phyloP scores from a whole-genome alignment of 2,329 filamentous ascomycete genomes.

The Aspergillus thermomutatus region DNA sequence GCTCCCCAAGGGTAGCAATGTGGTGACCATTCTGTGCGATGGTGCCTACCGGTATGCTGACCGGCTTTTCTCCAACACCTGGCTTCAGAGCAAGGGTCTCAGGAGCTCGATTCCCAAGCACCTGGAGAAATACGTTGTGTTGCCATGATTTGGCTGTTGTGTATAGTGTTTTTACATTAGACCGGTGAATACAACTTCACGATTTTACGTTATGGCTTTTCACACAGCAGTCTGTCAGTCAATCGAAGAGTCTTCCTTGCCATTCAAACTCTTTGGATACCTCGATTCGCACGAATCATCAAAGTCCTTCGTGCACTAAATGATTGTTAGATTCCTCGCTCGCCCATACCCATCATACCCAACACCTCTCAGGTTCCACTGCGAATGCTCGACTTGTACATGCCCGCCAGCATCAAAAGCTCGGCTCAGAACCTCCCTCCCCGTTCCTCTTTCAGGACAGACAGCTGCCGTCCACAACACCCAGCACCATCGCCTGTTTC shows the following conservation, averaged over 20 bases:
- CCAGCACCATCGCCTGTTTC: constrained; percentile 53
- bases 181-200: background rate
- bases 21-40: constrained; percentile 92
- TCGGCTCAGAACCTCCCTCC: constrained; percentile 49
- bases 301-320: constrained; percentile 12
- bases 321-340: constrained; percentile 47
- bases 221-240: background rate
- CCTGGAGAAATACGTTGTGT: constrained; percentile 88
- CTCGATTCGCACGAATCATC: no score
- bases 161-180: background rate
- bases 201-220: background rate
- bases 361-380: constrained; percentile 60
- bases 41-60: constrained; percentile 98
- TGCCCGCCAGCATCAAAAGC: constrained; percentile 55
- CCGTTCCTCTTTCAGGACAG: constrained; percentile 39
- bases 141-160: constrained; percentile 56
- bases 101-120: constrained; percentile 76
- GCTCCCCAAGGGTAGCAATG: constrained; percentile 80
- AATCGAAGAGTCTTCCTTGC: background rate
- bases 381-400: constrained; percentile 45
- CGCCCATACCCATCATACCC: constrained; percentile 61
- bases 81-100: constrained; percentile 83
- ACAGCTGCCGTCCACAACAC: constrained; percentile 51
- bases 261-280: background rate
- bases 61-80: constrained; percentile 84